Conservation (phyloP, 2,329 filamentous ascomycete species). For the Neofusicoccum umdonicola region DNA sequence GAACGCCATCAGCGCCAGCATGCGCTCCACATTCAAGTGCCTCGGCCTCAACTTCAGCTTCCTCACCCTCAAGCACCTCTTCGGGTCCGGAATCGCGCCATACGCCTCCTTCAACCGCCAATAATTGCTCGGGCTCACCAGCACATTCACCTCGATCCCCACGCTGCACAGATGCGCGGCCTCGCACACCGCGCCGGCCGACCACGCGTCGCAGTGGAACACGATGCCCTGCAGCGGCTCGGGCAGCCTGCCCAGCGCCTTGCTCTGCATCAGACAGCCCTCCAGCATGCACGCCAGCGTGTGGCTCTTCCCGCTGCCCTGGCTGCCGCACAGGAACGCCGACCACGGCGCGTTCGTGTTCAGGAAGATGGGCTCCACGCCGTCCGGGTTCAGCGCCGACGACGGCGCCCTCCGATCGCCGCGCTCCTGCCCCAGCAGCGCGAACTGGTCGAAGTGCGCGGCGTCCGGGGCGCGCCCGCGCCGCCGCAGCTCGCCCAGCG, state of each 20-base stretch:
- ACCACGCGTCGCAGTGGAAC: constrained; percentile 51
- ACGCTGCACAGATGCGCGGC: constrained; percentile 54
- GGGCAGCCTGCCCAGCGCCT: constrained; percentile 44
- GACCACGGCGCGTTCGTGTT: constrained; percentile 59
- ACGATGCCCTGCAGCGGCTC: constrained; percentile 59
- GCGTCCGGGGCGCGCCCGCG: background rate
- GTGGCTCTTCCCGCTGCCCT: constrained; percentile 62
- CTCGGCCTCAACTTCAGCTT: constrained; percentile 47
- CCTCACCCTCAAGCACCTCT: constrained; percentile 44
- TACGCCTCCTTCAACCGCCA: constrained; percentile 44
- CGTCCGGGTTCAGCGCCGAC: background rate
- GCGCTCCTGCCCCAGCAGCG: constrained; percentile 13
- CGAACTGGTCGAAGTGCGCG: constrained; percentile 12
- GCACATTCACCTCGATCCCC: constrained; percentile 48
- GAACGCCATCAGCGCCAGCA: constrained; percentile 57
- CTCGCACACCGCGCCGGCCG: constrained; percentile 52
- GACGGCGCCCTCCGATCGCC: no score
- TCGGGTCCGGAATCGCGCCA: constrained; percentile 21
- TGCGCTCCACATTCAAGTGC: constrained; percentile 52
- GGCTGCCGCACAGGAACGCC: constrained; percentile 61
- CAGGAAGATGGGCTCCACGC: constrained; percentile 39
- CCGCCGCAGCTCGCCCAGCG: background rate
- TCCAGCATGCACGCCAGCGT: constrained; percentile 60
- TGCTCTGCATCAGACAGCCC: constrained; percentile 52
- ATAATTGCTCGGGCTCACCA: constrained; percentile 53